Conservation (phyloP, 768 basidiomycete species). For the Tylopilus subfusipes region DNA sequence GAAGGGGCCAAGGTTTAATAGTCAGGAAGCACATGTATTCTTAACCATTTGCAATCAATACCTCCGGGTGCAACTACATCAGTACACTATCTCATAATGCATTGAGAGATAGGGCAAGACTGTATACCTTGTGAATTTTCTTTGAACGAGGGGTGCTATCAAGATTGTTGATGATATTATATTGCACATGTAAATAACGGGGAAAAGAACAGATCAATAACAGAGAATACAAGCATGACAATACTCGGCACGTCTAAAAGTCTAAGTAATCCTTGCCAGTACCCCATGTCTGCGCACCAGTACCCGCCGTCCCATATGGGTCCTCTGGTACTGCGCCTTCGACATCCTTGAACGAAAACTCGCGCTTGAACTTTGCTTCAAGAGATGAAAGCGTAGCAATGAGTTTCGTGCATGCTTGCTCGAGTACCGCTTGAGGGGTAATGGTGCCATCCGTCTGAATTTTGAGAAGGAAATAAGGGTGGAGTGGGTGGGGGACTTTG, state of each 20-base stretch:
- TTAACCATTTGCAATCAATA: no score
- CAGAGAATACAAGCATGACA: not conserved
- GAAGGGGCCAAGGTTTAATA: no score
- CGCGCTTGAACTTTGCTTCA: constrained; percentile 75
- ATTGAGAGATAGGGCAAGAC: not conserved
- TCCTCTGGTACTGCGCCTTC: constrained; percentile 49
- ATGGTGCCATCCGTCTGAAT: constrained; percentile 89
- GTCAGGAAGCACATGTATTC: no score
- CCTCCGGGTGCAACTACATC: not conserved
- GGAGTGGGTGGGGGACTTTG: constrained; percentile 95
- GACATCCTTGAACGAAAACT: constrained; percentile 76
- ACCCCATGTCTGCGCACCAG: constrained; percentile 42
- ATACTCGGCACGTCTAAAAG: constrained; percentile 35
- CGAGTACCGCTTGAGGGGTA: constrained; percentile 79
- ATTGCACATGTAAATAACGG: not conserved
- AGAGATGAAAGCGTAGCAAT: constrained; percentile 67
- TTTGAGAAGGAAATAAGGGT: constrained; percentile 92
- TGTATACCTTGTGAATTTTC: not conserved
- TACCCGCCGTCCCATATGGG: constrained; percentile 46
- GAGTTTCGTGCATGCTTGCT: constrained; percentile 78
- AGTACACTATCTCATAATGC: not conserved
- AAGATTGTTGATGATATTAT: not conserved
- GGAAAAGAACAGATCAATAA: not conserved
- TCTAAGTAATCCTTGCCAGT: constrained; percentile 53
- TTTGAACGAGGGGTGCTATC: not conserved